Conservation (phyloP, 2,329 filamentous ascomycete genomes). For the Polytolypa hystricis region DNA sequence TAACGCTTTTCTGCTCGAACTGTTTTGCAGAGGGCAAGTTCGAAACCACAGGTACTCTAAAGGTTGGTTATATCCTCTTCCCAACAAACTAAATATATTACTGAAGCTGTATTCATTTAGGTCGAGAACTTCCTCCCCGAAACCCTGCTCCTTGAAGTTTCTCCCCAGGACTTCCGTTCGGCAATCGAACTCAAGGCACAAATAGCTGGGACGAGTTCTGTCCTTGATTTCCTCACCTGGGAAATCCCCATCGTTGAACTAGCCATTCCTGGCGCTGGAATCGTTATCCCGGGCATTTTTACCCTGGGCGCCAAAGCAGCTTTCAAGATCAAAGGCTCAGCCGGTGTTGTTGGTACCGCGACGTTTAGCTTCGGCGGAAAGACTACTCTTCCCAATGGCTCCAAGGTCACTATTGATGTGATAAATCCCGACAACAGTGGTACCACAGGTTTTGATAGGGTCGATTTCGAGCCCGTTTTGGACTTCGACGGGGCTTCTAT, state of each 20-base stretch:
- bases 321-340: conserved; percentile 15
- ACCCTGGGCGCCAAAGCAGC: conserved; percentile 16
- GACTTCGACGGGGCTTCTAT: conserved; percentile 16
- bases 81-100: too few relatives aligned
- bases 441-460: conserved; percentile 16
- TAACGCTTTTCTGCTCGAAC: conserved; percentile 17
- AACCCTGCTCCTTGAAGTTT: conserved; percentile 12
- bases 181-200: conserved; percentile 12
- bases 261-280: conserved; percentile 17
- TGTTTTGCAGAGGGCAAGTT: conserved; percentile 19
- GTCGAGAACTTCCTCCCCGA: conserved; percentile 12
- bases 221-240: conserved; percentile 5
- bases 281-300: conserved; percentile 16
- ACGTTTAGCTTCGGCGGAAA: conserved; percentile 17
- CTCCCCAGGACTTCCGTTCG: conserved; percentile 13
- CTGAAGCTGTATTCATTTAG: conserved; percentile 1
- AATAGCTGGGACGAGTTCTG: conserved; percentile 8
- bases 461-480: conserved; percentile 15
- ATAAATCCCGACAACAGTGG: conserved; percentile 13
- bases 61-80: too few relatives aligned
- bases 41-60: conserved; percentile 15
- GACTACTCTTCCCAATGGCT: conserved; percentile 16
- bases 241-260: conserved; percentile 10
- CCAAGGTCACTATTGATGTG: conserved; percentile 16
- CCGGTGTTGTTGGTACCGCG: conserved; percentile 13